Evolutionary conservation across 1,284 basidiomycete genomes (phyloP).

Genomic region (Coniferiporia sulphurascens): DNA sequence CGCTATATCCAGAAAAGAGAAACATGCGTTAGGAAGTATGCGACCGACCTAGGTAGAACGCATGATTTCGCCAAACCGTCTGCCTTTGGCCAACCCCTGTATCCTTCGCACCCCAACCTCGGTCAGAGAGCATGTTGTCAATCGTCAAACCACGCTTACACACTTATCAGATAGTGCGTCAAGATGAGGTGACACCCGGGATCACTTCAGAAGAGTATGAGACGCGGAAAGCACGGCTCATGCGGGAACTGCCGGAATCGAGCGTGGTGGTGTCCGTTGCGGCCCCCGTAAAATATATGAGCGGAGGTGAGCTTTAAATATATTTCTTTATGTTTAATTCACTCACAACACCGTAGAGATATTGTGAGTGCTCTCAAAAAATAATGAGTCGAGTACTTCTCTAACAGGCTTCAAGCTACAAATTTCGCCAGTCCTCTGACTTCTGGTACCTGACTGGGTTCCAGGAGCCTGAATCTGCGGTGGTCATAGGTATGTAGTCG

Average conservation of each 20-base stretch:
- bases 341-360: constrained; percentile 33
- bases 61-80: constrained; percentile 52
- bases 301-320: constrained; percentile 55
- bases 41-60: constrained; percentile 28
- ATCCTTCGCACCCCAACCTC: constrained; percentile 76
- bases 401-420: constrained; percentile 63
- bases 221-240: constrained; percentile 62
- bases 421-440: constrained; percentile 90
- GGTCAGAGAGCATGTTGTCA: constrained; percentile 32
- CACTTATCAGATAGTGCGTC: constrained; percentile 34
- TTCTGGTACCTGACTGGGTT: constrained; percentile 96
- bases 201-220: constrained; percentile 84
- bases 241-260: constrained; percentile 73
- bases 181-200: constrained; percentile 80
- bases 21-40: constrained; percentile 25
- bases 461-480: constrained; percentile 86
- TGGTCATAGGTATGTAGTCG: constrained; percentile 66
- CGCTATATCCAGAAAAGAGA: neutral
- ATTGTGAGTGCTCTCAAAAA: constrained; percentile 37
- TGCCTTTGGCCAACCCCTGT: constrained; percentile 72
- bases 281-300: constrained; percentile 84
- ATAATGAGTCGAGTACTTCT: neutral
- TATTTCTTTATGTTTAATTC: constrained; percentile 1
- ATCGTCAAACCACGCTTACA: constrained; percentile 18
- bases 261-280: constrained; percentile 79